These are phyloP conservation scores for Malus hybrid DNA, from an alignment of 331 rosid species.

Conservation along the genomic window DNA sequence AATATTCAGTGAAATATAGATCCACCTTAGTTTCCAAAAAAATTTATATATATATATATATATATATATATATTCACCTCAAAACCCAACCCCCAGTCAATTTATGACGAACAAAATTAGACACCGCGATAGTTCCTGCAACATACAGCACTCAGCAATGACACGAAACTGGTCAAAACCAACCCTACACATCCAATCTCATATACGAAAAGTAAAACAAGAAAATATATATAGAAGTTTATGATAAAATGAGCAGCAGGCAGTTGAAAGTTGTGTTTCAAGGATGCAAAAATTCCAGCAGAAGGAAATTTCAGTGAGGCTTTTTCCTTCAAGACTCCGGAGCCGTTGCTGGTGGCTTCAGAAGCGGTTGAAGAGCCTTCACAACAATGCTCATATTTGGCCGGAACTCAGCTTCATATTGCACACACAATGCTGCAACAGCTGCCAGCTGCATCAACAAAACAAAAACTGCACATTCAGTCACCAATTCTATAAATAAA, in stretches of 20 bases:
- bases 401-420: constrained; percentile 96
- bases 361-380: constrained; percentile 94
- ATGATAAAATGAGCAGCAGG: constrained; percentile 25
- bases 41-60: no score
- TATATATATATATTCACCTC: constrained; percentile 13
- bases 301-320: constrained; percentile 2
- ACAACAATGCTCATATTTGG: constrained; percentile 99
- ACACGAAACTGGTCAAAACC: constrained; percentile 29
- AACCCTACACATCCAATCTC: constrained; percentile 58
- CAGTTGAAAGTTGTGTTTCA: constrained; percentile 36
- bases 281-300: constrained; percentile 30
- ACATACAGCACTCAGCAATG: constrained; percentile 24
- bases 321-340: constrained; percentile 40
- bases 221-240: constrained; percentile 22
- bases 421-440: constrained; percentile 96
- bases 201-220: constrained; percentile 17
- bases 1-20: constrained; percentile 17
- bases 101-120: constrained; percentile 20
- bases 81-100: constrained; percentile 39
- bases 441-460: constrained; percentile 82
- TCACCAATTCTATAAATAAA: not conserved
- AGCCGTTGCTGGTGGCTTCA: constrained; percentile 53
- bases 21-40: no score
- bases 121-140: not conserved
- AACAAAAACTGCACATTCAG: not conserved